Percentiles rank a stretch among this genome's conserved stretches.
phyloP scores from a whole-genome alignment of 202 grass and related monocot species.

The Zoysia matrella region DNA sequence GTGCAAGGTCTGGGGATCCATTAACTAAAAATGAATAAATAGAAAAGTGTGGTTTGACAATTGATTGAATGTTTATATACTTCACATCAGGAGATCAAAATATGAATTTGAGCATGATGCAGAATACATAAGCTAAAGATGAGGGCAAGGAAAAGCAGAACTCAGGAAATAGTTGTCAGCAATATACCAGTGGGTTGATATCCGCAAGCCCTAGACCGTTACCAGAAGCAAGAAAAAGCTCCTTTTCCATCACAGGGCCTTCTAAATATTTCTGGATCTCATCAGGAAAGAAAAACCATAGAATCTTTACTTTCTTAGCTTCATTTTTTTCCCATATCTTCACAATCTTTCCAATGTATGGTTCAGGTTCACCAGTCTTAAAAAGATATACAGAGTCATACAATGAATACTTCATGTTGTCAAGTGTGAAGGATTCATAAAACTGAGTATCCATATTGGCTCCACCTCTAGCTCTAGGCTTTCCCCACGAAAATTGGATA shows the following conservation, averaged over 20 bases:
- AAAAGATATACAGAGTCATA: slow-evolving; percentile 86
- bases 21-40: not conserved
- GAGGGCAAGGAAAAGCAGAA: not conserved
- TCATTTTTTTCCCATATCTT: slow-evolving; percentile 71
- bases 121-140: slow-evolving; percentile 24
- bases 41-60: not conserved
- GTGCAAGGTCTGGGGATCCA: not conserved
- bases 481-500: slow-evolving; percentile 68
- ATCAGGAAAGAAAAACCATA: slow-evolving; percentile 79
- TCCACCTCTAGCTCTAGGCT: slow-evolving; percentile 48
- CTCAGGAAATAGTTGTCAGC: slow-evolving; percentile 13
- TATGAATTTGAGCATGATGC: slow-evolving; percentile 23
- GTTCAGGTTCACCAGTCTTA: slow-evolving; percentile 51
- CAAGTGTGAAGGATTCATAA: slow-evolving; percentile 75
- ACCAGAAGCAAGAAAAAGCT: slow-evolving; percentile 89
- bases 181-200: slow-evolving; percentile 82
- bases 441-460: slow-evolving; percentile 59
- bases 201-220: slow-evolving; percentile 59
- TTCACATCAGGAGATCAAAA: not conserved
- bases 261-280: slow-evolving; percentile 70
- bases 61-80: slow-evolving; percentile 7
- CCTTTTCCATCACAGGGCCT: slow-evolving; percentile 56
- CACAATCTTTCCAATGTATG: slow-evolving; percentile 85
- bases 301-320: slow-evolving; percentile 76
- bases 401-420: slow-evolving; percentile 76